Percentiles rank a stretch among this genome's conserved stretches.
These are phyloP conservation scores for Colletotrichum destructivum DNA, from an alignment of 2,329 filamentous ascomycete genomes.

Conservation along the genomic window DNA sequence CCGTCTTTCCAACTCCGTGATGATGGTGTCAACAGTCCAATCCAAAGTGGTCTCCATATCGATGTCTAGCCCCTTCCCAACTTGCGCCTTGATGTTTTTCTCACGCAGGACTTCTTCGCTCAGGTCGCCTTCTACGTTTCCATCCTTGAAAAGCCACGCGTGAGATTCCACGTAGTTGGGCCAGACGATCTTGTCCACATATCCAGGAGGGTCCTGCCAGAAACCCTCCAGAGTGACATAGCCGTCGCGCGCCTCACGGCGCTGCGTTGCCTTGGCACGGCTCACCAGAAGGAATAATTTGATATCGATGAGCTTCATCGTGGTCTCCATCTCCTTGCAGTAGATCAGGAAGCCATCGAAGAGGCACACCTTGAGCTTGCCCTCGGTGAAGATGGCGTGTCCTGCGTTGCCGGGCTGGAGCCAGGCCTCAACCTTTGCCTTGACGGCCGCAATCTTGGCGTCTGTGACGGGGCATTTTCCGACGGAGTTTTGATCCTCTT, in stretches of 20 bases:
- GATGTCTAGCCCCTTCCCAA: constrained; percentile 62
- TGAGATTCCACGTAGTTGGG: constrained; percentile 91
- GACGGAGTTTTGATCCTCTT: constrained; percentile 75
- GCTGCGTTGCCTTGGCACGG: constrained; percentile 73
- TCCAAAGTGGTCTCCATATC: constrained; percentile 74
- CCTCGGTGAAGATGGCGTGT: constrained; percentile 51
- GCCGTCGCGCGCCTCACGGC: constrained; percentile 78
- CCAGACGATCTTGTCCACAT: constrained; percentile 96
- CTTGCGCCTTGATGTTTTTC: constrained; percentile 65
- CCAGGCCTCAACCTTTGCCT: constrained; percentile 63
- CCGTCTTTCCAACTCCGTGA: constrained; percentile 59
- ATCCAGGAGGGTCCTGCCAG: constrained; percentile 94
- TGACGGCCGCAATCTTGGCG: constrained; percentile 61
- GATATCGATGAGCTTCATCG: constrained; percentile 77
- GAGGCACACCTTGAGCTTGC: constrained; percentile 72
- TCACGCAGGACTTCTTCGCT: constrained; percentile 61
- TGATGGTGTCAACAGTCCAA: constrained; percentile 78
- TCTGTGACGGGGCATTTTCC: constrained; percentile 68
- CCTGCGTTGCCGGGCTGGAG: constrained; percentile 61
- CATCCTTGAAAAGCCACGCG: constrained; percentile 81
- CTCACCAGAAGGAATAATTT: constrained; percentile 84
- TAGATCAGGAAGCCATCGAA: constrained; percentile 94
- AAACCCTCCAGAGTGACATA: constrained; percentile 91
- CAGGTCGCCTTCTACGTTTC: constrained; percentile 74
- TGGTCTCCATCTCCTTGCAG: constrained; percentile 67